Conservation (phyloP, 2,329 filamentous ascomycete genomes). For the Acrocalymma vagum region DNA sequence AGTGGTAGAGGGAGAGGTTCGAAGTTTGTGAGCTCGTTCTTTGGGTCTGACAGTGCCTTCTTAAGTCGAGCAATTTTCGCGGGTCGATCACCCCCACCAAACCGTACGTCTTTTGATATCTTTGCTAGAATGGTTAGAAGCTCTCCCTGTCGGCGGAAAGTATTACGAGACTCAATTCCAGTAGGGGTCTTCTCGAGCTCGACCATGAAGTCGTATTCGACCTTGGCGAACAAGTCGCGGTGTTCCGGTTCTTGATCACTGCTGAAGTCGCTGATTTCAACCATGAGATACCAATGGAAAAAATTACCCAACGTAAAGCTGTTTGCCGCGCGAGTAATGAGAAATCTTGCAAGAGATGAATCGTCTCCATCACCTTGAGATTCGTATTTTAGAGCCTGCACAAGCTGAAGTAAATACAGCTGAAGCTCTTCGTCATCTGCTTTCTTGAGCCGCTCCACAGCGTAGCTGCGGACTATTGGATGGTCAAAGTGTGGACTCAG, state of each 20-base stretch:
- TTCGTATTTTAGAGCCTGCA: slow-evolving; percentile 87
- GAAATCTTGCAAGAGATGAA: slow-evolving; percentile 87
- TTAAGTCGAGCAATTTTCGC: slow-evolving; percentile 87
- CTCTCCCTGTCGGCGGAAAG: slow-evolving; percentile 85
- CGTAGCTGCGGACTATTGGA: slow-evolving; percentile 86
- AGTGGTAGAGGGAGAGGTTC: slow-evolving; percentile 88
- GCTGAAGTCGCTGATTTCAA: slow-evolving; percentile 88
- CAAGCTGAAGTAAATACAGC: slow-evolving; percentile 90
- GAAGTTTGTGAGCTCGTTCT: slow-evolving; percentile 85
- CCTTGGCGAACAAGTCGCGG: slow-evolving; percentile 86
- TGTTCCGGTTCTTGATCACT: slow-evolving; percentile 77
- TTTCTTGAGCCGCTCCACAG: slow-evolving; percentile 89
- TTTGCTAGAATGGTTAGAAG: slow-evolving; percentile 86
- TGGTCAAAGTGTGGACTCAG: slow-evolving; percentile 94
- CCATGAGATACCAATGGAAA: slow-evolving; percentile 98
- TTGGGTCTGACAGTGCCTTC: slow-evolving; percentile 83
- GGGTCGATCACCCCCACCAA: slow-evolving; percentile 77
- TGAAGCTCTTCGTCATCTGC: slow-evolving; percentile 91
- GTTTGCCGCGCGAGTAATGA: slow-evolving; percentile 85
- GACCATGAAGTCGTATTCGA: slow-evolving; percentile 95
- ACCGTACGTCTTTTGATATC: slow-evolving; percentile 87
- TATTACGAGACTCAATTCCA: slow-evolving; percentile 77
- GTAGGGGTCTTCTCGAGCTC: slow-evolving; percentile 77
- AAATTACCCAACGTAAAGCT: slow-evolving; percentile 95
- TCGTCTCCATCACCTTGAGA: slow-evolving; percentile 69